phyloP scores from a whole-genome alignment of 192 early-diverging fungal genomes.

The Entomortierella parvispora region DNA sequence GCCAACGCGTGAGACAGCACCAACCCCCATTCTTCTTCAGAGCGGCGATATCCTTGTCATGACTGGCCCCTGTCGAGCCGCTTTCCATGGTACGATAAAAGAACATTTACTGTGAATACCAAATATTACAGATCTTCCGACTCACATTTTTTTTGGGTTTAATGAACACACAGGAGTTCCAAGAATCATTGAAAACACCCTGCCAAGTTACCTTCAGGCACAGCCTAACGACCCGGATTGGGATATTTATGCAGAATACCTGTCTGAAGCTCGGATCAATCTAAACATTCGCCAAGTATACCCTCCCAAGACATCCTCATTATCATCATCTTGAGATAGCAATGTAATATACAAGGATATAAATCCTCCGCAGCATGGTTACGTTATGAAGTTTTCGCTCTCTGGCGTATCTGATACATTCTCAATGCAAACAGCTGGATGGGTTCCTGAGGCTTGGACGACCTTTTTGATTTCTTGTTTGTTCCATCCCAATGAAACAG shows the following conservation, averaged over 20 bases:
- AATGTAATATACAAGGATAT: not conserved
- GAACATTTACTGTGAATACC: not conserved
- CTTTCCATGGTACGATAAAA: conserved; percentile 79
- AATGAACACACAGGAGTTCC: conserved; percentile 73
- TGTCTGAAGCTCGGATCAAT: conserved; percentile 83
- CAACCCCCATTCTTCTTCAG: conserved; percentile 77
- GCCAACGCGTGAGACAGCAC: conserved; percentile 69
- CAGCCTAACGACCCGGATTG: conserved; percentile 65
- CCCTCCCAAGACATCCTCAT: conserved; percentile 14
- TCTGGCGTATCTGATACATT: not conserved
- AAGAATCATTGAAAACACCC: conserved; percentile 74
- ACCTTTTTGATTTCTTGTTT: no score
- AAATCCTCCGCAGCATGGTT: no score
- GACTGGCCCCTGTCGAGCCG: conserved; percentile 78
- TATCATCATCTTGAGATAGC: not conserved
- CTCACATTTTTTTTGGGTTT: not conserved
- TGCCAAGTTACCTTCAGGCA: conserved; percentile 70
- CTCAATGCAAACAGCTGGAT: no score
- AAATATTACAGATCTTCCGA: no score
- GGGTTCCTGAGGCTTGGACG: no score
- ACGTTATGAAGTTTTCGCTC: no score
- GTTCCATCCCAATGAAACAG: no score
- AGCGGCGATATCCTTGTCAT: conserved; percentile 93
- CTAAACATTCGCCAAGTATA: conserved; percentile 92
- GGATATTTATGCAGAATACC: conserved; percentile 73